Evolutionary conservation across 768 basidiomycete genomes (phyloP), one percentile per base, ranked within the genome.

Genomic region (Sarcomyxa edulis): DNA sequence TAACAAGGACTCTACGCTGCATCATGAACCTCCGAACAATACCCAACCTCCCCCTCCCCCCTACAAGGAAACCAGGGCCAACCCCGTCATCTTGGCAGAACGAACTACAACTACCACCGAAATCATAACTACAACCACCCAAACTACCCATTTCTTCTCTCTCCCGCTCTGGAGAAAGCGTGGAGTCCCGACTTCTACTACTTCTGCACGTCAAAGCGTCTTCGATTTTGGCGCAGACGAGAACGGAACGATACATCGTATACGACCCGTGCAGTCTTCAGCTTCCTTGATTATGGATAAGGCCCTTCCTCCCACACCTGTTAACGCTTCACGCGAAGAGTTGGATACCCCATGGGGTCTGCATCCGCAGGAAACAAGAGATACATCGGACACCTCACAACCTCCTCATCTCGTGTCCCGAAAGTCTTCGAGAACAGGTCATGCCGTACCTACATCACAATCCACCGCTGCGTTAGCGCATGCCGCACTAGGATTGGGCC

Each of bases 111-210:
- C 71, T 19, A 73, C 70, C 15, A 62, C 65, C 46, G 56, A 60
- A 26, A 60, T 68, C n/a, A 65, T 69, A 7, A 66, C 68, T 6
- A 70, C 73, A 20, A 64, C 66, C 16, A 69, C 71, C 9, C 62
- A 65, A 35, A 64, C 73, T 9, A 71, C 76, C 16, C 78, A 77
- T 57, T 77, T 84, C 59, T 77, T 85, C 57, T 78, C 82, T 16
- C 58, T 81, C 18, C 77, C 81, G 11, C 65, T 70, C 44, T 83
- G 81, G 81, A 73, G 66, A 50, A 80, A 73, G 48, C 78, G 72
- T 43, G 61, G 58, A 20, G 51, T 60, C 32, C 47, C 54, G 15
- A n/a, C n/a, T n/a, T 51, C 64, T 16, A 51, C 47, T 15, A 48
- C 48, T 21, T 46, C 60, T 24, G 47, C 59, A 7, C 63, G 49